Base-by-base conservation (phyloP, 2,329 filamentous ascomycete genomes). In the Niveomyces coronatus region DNA sequence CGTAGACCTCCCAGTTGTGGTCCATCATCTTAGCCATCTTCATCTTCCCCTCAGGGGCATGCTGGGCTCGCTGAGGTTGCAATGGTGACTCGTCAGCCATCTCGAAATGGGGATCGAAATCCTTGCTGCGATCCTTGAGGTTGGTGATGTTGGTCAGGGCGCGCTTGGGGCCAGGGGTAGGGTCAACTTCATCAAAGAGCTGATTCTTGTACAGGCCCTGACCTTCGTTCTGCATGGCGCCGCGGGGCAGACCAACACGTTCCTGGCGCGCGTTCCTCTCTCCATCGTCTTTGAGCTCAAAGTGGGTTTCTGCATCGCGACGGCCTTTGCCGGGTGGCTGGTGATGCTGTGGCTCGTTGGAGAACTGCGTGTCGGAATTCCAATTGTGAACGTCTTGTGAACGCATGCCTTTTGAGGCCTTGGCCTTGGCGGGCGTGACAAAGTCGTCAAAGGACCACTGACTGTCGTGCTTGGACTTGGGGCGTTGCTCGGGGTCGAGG, bases 401-500 rank as follows among this genome's bases (percentile, higher is more conserved):
- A 43, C 79, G 72, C 37, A 68, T 54, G 16, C 72, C 57, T 57
- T 81, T 83, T 31, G 69, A 63, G 4, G 72, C 68, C 33, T 75
- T 67, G 18, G 62, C 48, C 68, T 94, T 94, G 47, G 81, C 73
- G 0, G 89, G 89, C 1, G 88, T 94, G 13, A 67, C 65, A 51
- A 94, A 94, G 61, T 94, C 87, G 44, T 85, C 76, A 58, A 96
- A 96, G 34, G 78, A 77, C 87, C 89, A 95, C 45, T 85, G 80
- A 46, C 78, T 78, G 42, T 70, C 65, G 54, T 85, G 79, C 63
- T 82, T 85, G 39, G 69, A 67, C 53, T 70, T 71, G 44, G 62
- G 57, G 17, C 56, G 55, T 37, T 69, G 58, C 15, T 68, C 56
- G 16, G 61, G 53, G 4, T 60, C 48, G 7, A 60, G 49, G 36